Percentiles rank a stretch among this genome's conserved stretches.
Conservation (phyloP, 441 rosid genomes). For the Dalechampia spathulata region DNA sequence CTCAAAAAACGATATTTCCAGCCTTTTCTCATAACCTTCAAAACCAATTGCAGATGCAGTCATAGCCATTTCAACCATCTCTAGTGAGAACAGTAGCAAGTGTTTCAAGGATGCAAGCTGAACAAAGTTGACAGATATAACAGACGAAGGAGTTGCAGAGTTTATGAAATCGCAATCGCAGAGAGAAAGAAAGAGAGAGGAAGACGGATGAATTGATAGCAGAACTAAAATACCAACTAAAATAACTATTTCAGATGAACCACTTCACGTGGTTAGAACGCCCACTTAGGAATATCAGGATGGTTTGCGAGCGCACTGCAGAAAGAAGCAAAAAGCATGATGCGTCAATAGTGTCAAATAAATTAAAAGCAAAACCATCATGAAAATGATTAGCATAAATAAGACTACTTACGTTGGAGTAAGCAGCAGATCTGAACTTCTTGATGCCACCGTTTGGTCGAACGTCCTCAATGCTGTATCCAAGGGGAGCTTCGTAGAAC, state of each 20-base stretch:
- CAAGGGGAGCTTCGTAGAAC: conserved; percentile 88
- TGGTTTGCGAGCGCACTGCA: conserved; percentile 88
- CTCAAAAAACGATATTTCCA: conserved; percentile 59
- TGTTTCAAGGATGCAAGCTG: background rate
- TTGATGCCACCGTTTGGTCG: conserved; percentile 85
- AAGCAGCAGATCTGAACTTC: conserved; percentile 89
- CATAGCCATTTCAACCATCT: conserved; percentile 24
- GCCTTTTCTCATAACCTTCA: conserved; percentile 88
- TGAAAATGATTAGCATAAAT: background rate
- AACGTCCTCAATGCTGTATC: conserved; percentile 86
- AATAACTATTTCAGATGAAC: conserved; percentile 17
- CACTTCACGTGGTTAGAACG: conserved; percentile 37
- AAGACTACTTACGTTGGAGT: conserved; percentile 63
- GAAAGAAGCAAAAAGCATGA: background rate
- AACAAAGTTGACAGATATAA: background rate
- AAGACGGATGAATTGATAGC: conserved; percentile 17
- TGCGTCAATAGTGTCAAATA: background rate
- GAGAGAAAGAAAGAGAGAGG: conserved; percentile 30
- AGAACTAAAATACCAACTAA: conserved; percentile 17
- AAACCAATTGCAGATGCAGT: conserved; percentile 71
- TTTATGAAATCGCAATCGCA: conserved; percentile 21
- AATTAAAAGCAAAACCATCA: background rate
- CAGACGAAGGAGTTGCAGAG: conserved; percentile 20
- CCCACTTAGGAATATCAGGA: conserved; percentile 46
- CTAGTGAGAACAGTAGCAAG: conserved; percentile 6